Evolutionary conservation across 805 yeast species (phyloP), one percentile per base, ranked within the genome.

Genomic region (Pichia insulana): DNA sequence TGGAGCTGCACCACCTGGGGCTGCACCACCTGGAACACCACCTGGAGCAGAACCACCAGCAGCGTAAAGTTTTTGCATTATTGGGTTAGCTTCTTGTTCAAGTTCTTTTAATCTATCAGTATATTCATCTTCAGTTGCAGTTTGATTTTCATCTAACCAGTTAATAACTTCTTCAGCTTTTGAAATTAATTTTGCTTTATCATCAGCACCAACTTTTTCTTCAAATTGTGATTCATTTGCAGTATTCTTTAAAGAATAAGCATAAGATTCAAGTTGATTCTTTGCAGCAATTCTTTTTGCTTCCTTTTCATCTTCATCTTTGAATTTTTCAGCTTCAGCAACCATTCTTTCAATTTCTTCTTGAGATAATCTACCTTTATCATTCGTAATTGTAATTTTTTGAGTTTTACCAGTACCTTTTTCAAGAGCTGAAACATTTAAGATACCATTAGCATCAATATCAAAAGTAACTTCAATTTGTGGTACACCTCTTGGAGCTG

Each of bases 401-500:
- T 83, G 87, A 57, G 95, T 71, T 78, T 89, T 90, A 75, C 97
- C 97, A 52, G 97, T 90, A 73, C 96, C 96, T 79, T 90, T 89
- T 76, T 89, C 97, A 56, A 88, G 75, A 47, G 97, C 97, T 55
- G 94, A 82, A 45, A 89, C 97, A 69, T 89, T 89, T 70, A 89
- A 74, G 70, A 89, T 89, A 75, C 97, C 97, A 69, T 89, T 89
- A 54, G 97, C 96, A 68, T 89, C 97, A 61, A 89, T 74, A 68
- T 89, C 97, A 64, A 89, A 89, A 59, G 96, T 89, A 55, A 89
- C 97, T 77, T 89, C 97, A 59, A 89, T 83, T 74, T 88, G 96
- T 62, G 97, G 97, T 53, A 84, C 94, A 77, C 97, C 97, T 74
- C 96, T 87, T 72, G 96, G 96, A 36, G 96, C 96, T 56, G 96